These are phyloP conservation scores for Russula abietina DNA, from an alignment of 768 basidiomycete genomes.

Conservation along the genomic window DNA sequence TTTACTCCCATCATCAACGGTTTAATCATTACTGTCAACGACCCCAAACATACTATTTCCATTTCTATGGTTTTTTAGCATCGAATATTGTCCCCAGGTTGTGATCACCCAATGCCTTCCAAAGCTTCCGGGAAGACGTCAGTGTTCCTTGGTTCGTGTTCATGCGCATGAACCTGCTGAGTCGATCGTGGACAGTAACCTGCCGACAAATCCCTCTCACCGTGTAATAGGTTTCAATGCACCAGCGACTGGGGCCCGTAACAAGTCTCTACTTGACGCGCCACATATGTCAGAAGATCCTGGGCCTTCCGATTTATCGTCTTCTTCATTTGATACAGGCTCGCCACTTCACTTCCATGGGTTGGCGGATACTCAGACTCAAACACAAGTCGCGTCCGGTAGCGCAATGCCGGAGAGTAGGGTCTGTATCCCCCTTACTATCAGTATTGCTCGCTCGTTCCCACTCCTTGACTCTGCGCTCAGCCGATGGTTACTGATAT, in stretches of 20 bases:
- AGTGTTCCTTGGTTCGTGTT: slow-evolving; percentile 4
- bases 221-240: background rate
- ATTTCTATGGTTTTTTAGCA: background rate
- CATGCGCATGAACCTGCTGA: background rate
- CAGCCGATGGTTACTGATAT: slow-evolving; percentile 1
- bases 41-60: background rate
- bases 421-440: slow-evolving; percentile 3
- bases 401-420: background rate
- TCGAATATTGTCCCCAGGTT: background rate
- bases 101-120: background rate
- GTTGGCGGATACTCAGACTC: slow-evolving; percentile 49
- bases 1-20: too few species aligned
- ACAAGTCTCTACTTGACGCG: slow-evolving; percentile 23
- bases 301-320: slow-evolving; percentile 23
- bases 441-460: background rate
- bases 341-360: slow-evolving; percentile 56
- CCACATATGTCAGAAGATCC: slow-evolving; percentile 20
- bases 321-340: slow-evolving; percentile 28
- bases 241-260: background rate
- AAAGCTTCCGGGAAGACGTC: slow-evolving; percentile 9
- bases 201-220: slow-evolving; percentile 2
- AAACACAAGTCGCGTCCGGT: slow-evolving; percentile 38
- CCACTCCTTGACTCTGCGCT: background rate
- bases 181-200: slow-evolving; percentile 1
- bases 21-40: background rate